phyloP scores from a whole-genome alignment of 1,139 yeast species.

The Sugiyamaella neomexicana region DNA sequence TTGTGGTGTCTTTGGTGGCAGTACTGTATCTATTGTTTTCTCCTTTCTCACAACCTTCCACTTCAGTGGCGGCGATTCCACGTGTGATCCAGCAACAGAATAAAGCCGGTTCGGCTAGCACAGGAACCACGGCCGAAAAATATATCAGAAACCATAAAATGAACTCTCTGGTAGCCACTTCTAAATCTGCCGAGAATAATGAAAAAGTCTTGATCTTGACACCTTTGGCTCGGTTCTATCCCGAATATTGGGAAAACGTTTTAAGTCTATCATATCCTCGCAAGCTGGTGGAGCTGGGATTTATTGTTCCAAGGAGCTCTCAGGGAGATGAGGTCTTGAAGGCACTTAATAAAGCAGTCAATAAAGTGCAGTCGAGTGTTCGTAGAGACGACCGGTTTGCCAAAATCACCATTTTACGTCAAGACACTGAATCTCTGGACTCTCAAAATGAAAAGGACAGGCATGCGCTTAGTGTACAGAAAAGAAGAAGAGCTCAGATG shows the following conservation, averaged over 20 bases:
- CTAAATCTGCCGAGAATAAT: slow-evolving; percentile 66
- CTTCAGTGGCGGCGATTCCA: slow-evolving; percentile 16
- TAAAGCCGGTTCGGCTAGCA: slow-evolving; percentile 48
- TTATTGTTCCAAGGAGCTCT: slow-evolving; percentile 76
- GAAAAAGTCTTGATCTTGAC: slow-evolving; percentile 84
- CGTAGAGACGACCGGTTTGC: slow-evolving; percentile 54
- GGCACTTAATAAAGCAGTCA: slow-evolving; percentile 69
- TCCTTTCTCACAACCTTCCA: slow-evolving; percentile 20
- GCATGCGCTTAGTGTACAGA: slow-evolving; percentile 71
- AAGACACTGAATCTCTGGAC: slow-evolving; percentile 75
- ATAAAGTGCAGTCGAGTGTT: slow-evolving; percentile 59
- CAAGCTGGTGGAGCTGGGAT: slow-evolving; percentile 80
- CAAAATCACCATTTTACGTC: slow-evolving; percentile 83
- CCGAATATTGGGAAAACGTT: slow-evolving; percentile 84
- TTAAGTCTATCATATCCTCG: slow-evolving; percentile 77
- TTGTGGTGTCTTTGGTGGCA: slow-evolving; percentile 21
- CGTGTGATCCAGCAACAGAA: slow-evolving; percentile 30
- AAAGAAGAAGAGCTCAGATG: slow-evolving; percentile 86
- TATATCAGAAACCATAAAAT: slow-evolving; percentile 84
- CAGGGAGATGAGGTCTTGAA: slow-evolving; percentile 80
- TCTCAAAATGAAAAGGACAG: slow-evolving; percentile 68
- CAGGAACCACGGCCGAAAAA: slow-evolving; percentile 59
- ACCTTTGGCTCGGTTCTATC: slow-evolving; percentile 84
- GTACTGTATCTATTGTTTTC: slow-evolving; percentile 22
- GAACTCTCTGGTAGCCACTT: slow-evolving; percentile 68